These are phyloP conservation scores for Catunica adiposa DNA, from an alignment of 2,329 filamentous ascomycete species.

Conservation along the genomic window DNA sequence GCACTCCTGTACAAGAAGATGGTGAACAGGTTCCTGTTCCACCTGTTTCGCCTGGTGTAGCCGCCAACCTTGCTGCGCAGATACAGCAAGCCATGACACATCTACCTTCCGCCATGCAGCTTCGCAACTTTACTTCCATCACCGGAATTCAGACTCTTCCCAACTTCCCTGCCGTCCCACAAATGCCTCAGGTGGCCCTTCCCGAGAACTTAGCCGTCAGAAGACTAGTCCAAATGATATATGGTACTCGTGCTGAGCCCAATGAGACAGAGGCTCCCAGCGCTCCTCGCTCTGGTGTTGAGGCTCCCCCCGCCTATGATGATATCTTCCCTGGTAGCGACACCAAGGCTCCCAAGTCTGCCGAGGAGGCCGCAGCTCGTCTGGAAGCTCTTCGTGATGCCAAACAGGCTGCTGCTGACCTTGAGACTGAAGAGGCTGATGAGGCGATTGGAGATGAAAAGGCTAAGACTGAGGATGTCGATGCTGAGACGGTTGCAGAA, in stretches of 20 bases:
- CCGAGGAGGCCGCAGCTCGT: slow-evolving; percentile 34
- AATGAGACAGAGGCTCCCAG: slow-evolving; percentile 19
- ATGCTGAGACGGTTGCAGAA: slow-evolving; percentile 25
- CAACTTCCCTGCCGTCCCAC: slow-evolving; percentile 29
- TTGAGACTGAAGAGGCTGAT: slow-evolving; percentile 20
- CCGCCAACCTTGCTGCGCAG: slow-evolving; percentile 56
- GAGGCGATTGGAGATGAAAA: slow-evolving; percentile 31
- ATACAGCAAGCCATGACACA: slow-evolving; percentile 56
- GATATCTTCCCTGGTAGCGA: slow-evolving; percentile 52
- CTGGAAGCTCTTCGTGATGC: slow-evolving; percentile 10
- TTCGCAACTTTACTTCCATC: slow-evolving; percentile 33
- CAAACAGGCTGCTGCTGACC: slow-evolving; percentile 23
- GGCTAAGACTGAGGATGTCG: slow-evolving; percentile 18
- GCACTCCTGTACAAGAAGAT: slow-evolving; percentile 1
- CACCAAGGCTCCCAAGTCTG: slow-evolving; percentile 29
- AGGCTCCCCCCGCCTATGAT: slow-evolving; percentile 58
- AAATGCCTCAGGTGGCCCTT: slow-evolving; percentile 34
- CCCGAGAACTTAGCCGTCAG: slow-evolving; percentile 51
- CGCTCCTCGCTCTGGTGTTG: slow-evolving; percentile 13
- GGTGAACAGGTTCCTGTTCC: slow-evolving; percentile 1
- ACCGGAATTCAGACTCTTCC: slow-evolving; percentile 40
- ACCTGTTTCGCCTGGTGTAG: slow-evolving; percentile 38
- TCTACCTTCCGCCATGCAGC: slow-evolving; percentile 31
- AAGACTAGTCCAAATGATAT: slow-evolving; percentile 48
- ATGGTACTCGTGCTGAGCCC: slow-evolving; percentile 38